Evolutionary conservation across 2,329 filamentous ascomycete genomes (phyloP).

Genomic region (Trichoderma atroviride): DNA sequence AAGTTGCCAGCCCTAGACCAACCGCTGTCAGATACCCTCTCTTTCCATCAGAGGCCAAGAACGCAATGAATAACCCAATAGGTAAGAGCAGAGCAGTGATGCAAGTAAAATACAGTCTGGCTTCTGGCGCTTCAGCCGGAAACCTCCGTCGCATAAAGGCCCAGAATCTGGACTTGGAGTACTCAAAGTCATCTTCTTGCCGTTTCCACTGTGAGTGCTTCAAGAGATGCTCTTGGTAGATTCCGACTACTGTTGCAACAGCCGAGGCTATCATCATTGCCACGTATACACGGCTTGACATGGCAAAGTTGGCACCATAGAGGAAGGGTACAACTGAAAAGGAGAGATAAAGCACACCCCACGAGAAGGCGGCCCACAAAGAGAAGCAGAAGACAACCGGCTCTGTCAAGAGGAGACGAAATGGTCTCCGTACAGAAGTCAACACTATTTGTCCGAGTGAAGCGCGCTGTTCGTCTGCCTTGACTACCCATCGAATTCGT

Average conservation of each 20-base stretch:
- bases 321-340: constrained; percentile 81
- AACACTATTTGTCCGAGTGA: constrained; percentile 70
- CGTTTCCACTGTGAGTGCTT: constrained; percentile 44
- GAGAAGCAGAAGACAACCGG: constrained; percentile 85
- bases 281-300: constrained; percentile 71
- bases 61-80: constrained; percentile 66
- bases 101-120: constrained; percentile 81
- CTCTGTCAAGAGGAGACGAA: constrained; percentile 75
- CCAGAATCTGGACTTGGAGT: constrained; percentile 45
- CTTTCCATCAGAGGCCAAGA: constrained; percentile 35
- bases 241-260: constrained; percentile 68
- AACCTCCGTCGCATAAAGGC: constrained; percentile 49
- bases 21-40: constrained; percentile 45
- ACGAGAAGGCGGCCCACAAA: constrained; percentile 86
- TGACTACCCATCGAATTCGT: constrained; percentile 78
- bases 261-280: constrained; percentile 70
- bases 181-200: constrained; percentile 30
- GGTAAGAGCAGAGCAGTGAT: constrained; percentile 75
- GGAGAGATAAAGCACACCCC: constrained; percentile 85
- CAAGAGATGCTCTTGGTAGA: constrained; percentile 72
- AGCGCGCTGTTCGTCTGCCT: constrained; percentile 74
- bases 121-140: constrained; percentile 66
- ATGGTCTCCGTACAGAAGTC: constrained; percentile 75
- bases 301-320: constrained; percentile 66
- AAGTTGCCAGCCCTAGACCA: constrained; percentile 72